A percentile compares a stretch with the other conserved stretches of the same genome.
phyloP scores from a whole-genome alignment of 371 early-diverging fungal species.

The Scutellospora calospora region DNA sequence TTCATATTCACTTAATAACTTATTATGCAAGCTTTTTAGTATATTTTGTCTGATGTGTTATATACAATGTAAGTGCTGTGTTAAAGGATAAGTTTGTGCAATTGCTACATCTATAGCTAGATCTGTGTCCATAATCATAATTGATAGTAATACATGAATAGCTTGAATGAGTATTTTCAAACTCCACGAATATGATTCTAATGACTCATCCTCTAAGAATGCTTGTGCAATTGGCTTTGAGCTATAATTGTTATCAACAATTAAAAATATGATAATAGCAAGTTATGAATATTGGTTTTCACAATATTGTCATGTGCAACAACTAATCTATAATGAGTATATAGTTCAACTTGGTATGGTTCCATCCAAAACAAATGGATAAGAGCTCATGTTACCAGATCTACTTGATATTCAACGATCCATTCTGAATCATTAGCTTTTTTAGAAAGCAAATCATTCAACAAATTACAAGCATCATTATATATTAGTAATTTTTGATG shows the following conservation, averaged over 20 bases:
- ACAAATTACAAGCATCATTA: not conserved
- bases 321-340: too few relatives aligned
- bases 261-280: not conserved
- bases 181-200: not conserved
- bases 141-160: not conserved
- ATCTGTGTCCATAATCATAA: not conserved
- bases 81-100: not conserved
- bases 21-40: not conserved
- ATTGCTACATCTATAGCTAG: not conserved
- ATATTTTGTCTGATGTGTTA: not conserved
- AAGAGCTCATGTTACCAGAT: too few relatives aligned
- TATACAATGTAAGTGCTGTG: not conserved
- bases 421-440: not conserved
- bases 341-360: too few relatives aligned
- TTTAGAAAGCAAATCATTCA: not conserved
- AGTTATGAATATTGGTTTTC: too few relatives aligned
- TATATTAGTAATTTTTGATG: not conserved
- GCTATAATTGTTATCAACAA: not conserved
- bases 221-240: not conserved
- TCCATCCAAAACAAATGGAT: too few relatives aligned
- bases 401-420: too few relatives aligned
- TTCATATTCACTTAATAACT: not conserved
- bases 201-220: not conserved
- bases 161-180: not conserved
- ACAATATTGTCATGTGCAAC: too few relatives aligned